These are phyloP conservation scores for Corynascus novoguineensis DNA, from an alignment of 495 filamentous ascomycete species.

Conservation along the genomic window DNA sequence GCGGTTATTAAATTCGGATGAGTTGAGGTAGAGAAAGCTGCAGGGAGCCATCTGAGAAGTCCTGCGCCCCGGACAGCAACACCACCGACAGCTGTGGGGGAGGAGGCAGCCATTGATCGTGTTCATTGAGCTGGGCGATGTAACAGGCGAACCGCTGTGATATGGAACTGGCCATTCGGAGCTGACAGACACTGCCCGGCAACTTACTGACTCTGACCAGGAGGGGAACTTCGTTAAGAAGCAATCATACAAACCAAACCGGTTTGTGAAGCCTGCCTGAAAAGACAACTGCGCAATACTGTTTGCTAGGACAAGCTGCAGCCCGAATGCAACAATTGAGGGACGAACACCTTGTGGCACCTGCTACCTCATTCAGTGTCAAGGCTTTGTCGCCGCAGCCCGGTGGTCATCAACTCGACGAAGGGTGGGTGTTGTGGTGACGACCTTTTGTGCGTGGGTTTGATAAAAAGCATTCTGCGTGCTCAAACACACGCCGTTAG, in stretches of 20 bases:
- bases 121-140: not conserved
- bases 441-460: too few species aligned
- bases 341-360: not conserved
- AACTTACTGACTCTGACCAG: not conserved
- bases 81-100: not conserved
- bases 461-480: too few species aligned
- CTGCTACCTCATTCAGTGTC: not conserved
- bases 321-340: not conserved
- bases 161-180: not conserved
- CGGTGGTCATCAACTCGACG: not conserved
- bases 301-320: not conserved
- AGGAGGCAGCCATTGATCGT: not conserved
- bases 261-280: not conserved
- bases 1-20: not conserved
- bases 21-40: not conserved
- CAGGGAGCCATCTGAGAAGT: not conserved
- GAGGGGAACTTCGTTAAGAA: not conserved
- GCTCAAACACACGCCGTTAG: too few species aligned
- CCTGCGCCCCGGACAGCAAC: not conserved
- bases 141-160: not conserved
- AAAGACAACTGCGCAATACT: constrained; percentile 1
- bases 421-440: not conserved
- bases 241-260: constrained; percentile 8
- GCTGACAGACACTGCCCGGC: not conserved
- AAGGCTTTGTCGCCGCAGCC: not conserved